Evolutionary conservation across 371 early-diverging fungal species (phyloP).

Genomic region (Dinochytrium kinnereticum): DNA sequence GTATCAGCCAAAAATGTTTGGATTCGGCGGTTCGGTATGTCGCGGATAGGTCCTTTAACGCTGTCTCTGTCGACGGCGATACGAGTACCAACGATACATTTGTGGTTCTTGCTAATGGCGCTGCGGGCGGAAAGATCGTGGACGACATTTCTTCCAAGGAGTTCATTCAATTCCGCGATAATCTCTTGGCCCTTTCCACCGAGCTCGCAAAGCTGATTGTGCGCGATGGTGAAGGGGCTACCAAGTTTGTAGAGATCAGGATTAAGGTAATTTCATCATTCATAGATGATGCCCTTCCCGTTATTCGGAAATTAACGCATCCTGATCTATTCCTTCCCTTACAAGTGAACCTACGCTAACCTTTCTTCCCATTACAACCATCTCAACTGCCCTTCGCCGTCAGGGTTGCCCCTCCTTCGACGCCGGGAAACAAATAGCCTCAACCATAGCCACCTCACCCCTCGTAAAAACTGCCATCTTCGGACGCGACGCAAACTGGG

Average conservation of each 20-base stretch:
- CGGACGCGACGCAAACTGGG: conserved; percentile 98
- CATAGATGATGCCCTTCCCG: too few relatives aligned
- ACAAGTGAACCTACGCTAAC: too few relatives aligned
- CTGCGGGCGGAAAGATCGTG: conserved; percentile 42
- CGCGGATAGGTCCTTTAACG: conserved; percentile 90
- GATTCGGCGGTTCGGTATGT: conserved; percentile 79
- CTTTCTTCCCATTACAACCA: too few relatives aligned
- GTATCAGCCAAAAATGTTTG: conserved; percentile 66
- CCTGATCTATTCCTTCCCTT: too few relatives aligned
- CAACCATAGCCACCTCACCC: conserved; percentile 87
- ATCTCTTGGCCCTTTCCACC: conserved; percentile 78
- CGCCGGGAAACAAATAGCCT: conserved; percentile 82
- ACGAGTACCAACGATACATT: conserved; percentile 96
- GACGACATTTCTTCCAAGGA: conserved; percentile 51
- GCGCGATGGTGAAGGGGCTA: conserved; percentile 95
- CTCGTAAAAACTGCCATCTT: conserved; percentile 94
- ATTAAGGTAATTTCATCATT: conserved; percentile 65
- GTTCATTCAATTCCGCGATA: conserved; percentile 69
- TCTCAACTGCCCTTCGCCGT: too few relatives aligned
- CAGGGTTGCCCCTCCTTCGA: conserved; percentile 76
- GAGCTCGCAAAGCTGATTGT: conserved; percentile 88
- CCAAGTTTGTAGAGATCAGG: conserved; percentile 92
- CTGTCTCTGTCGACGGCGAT: conserved; percentile 93
- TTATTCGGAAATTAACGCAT: too few relatives aligned
- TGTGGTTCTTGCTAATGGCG: conserved; percentile 87